phyloP scores from a whole-genome alignment of 495 filamentous ascomycete species.

The Xylaria scruposa region DNA sequence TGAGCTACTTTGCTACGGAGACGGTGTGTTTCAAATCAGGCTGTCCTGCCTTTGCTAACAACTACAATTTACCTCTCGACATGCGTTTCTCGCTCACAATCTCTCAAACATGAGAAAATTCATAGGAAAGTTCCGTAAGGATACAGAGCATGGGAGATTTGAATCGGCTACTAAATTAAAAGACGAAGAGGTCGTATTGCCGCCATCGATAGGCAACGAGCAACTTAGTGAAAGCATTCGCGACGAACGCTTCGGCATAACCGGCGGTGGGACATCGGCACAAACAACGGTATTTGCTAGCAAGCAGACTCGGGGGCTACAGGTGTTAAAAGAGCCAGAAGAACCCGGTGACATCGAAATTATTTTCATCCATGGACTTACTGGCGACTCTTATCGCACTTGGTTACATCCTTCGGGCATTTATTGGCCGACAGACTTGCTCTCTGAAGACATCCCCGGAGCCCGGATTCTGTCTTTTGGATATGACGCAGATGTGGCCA shows the following conservation, averaged over 20 bases:
- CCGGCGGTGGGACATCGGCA: not conserved
- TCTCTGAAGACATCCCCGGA: constrained; percentile 33
- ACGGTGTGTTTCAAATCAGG: not conserved
- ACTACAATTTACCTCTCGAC: not conserved
- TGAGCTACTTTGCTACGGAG: not conserved
- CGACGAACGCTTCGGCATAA: not conserved
- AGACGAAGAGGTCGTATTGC: not conserved
- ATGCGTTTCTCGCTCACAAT: not conserved
- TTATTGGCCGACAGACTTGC: constrained; percentile 33
- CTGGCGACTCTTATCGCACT: not conserved
- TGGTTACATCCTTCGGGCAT: not conserved
- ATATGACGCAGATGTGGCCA: constrained; percentile 40
- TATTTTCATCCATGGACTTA: constrained; percentile 22
- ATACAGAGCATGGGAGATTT: not conserved
- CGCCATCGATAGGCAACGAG: not conserved
- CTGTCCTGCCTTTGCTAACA: not conserved
- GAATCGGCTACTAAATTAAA: not conserved
- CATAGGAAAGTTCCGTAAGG: not conserved
- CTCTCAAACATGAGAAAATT: not conserved
- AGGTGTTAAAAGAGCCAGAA: not conserved
- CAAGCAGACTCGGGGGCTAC: not conserved
- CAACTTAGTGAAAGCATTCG: not conserved
- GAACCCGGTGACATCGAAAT: not conserved
- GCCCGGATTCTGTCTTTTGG: constrained; percentile 41
- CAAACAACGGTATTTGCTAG: not conserved